phyloP scores from a whole-genome alignment of 352 stramenopile species.

The Poterioochromonas sp. region DNA sequence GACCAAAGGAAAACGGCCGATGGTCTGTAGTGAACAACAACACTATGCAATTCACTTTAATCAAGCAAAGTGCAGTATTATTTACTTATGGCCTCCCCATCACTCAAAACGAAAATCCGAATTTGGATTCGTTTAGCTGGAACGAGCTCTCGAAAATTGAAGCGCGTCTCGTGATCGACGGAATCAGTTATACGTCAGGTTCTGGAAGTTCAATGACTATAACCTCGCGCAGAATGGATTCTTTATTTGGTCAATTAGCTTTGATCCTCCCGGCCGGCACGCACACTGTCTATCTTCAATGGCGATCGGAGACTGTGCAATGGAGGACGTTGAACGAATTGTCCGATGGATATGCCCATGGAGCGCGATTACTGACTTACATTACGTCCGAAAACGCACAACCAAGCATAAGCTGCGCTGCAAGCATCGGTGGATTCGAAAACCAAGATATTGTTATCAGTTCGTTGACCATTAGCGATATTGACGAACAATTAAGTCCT shows the following conservation, averaged over 20 bases:
- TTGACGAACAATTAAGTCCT: background rate
- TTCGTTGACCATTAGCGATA: background rate
- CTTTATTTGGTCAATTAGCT: background rate
- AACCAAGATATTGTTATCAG: background rate
- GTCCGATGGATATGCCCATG: background rate
- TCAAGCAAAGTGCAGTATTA: conserved; percentile 26
- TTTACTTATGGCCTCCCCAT: conserved; percentile 19
- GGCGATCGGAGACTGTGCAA: background rate
- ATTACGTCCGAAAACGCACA: conserved; percentile 28
- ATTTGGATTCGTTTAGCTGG: conserved; percentile 26
- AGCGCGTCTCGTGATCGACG: conserved; percentile 24
- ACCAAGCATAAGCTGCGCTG: background rate
- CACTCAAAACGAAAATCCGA: conserved; percentile 24
- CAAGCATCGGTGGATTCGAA: background rate
- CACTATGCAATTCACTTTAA: background rate
- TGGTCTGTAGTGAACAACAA: conserved; percentile 1
- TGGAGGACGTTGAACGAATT: conserved; percentile 28
- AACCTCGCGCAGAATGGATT: background rate
- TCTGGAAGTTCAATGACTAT: background rate
- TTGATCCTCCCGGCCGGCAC: background rate
- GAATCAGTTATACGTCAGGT: background rate
- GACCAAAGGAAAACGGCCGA: background rate
- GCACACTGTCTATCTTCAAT: conserved; percentile 14
- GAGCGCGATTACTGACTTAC: background rate
- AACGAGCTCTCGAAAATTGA: background rate